Conservation (phyloP, 2,329 filamentous ascomycete genomes). For the Curvularia verruculosa region DNA sequence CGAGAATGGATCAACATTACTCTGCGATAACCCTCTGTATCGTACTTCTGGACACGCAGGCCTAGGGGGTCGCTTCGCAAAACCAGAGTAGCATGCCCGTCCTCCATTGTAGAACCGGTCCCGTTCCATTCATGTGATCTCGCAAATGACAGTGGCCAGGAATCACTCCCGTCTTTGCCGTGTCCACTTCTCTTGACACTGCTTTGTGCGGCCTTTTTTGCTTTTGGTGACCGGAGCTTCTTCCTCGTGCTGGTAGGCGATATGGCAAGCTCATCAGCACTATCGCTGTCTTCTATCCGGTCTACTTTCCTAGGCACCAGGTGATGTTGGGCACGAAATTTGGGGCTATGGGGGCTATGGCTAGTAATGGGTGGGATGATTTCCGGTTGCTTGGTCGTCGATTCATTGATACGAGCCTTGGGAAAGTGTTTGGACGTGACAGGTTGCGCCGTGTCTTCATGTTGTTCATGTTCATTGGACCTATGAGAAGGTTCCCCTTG, state of each 20-base stretch:
- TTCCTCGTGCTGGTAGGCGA: neutral
- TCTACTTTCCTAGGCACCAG: constrained; percentile 4
- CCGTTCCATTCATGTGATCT: constrained; percentile 20
- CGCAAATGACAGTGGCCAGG: constrained; percentile 28
- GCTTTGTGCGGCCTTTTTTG: constrained; percentile 3
- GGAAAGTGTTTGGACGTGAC: constrained; percentile 21
- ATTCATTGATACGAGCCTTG: constrained; percentile 34
- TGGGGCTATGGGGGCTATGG: neutral
- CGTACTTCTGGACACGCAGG: constrained; percentile 8
- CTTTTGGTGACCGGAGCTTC: constrained; percentile 6
- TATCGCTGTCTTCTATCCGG: constrained; percentile 7
- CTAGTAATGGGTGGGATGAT: neutral
- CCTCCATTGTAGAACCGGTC: neutral
- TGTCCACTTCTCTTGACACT: constrained; percentile 2
- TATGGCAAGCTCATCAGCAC: constrained; percentile 29
- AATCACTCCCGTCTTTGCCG: neutral
- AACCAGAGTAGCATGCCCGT: constrained; percentile 5
- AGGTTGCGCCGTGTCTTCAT: neutral
- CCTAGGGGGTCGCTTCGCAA: constrained; percentile 4
- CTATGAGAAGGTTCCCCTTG: constrained; percentile 21
- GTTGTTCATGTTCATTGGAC: neutral
- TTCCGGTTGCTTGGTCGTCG: constrained; percentile 11
- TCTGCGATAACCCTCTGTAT: constrained; percentile 1
- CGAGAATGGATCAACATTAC: constrained; percentile 12
- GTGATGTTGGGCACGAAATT: constrained; percentile 24